Conservation (phyloP, 192 early-diverging fungal species). For the Obelidium mucronatum region DNA sequence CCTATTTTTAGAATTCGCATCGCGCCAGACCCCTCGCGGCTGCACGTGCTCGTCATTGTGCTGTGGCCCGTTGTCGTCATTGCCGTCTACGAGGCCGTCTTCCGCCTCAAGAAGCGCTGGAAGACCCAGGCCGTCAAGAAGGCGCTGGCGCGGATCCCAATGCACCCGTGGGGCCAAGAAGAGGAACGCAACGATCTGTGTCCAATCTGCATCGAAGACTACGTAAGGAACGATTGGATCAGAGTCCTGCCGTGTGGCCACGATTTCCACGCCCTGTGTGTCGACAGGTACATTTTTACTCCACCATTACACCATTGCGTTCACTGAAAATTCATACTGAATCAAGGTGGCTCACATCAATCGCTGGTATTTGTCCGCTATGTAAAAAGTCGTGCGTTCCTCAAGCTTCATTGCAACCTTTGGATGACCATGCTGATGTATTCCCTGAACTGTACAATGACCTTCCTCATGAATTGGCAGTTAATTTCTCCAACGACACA, state of each 20-base stretch:
- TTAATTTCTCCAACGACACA: no score
- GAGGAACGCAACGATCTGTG: constrained; percentile 54
- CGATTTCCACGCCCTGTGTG: constrained; percentile 88
- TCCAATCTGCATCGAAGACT: constrained; percentile 94
- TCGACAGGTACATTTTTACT: constrained; percentile 67
- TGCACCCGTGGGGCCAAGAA: not conserved
- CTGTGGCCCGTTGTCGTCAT: constrained; percentile 22
- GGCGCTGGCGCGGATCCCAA: not conserved
- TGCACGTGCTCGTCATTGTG: not conserved
- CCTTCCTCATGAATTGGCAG: no score
- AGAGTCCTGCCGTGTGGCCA: constrained; percentile 87
- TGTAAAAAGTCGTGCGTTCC: not conserved
- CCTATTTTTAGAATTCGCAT: constrained; percentile 9
- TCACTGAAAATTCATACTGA: no score
- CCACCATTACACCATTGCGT: no score
- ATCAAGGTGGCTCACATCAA: not conserved
- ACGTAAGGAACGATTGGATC: constrained; percentile 78
- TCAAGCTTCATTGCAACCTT: no score
- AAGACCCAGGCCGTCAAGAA: not conserved
- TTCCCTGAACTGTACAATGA: no score
- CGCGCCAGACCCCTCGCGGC: not conserved
- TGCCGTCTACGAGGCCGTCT: not conserved
- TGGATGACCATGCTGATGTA: no score
- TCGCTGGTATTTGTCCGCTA: not conserved
- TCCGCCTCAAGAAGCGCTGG: not conserved